Base-by-base conservation (phyloP, 2,329 filamentous ascomycete genomes). In the Huntiella savannae region DNA sequence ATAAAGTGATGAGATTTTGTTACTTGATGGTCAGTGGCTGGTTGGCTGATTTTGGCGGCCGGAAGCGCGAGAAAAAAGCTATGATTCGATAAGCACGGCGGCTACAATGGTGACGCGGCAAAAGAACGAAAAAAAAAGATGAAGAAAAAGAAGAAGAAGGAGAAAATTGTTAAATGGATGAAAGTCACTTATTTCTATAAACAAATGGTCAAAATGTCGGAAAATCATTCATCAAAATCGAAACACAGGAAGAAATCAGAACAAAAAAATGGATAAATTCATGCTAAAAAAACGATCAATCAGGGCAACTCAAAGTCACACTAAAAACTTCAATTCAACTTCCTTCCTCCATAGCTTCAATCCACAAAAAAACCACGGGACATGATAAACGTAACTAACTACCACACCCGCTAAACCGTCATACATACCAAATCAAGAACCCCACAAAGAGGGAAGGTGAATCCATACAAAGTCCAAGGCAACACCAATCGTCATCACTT, bases 221-320 rank as follows among this genome's bases (percentile, higher is more conserved):
- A n/a, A 36, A 36, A 36, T 15, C 12, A 36, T 15, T 11, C 34
- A 10, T 13, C 13, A 43, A 22, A 34, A 22, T 8, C 12, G 13
- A 16, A 45, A 22, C 10, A 33, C 22, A 45, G 33, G 38, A 13
- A 35, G 33, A 12, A 13, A 28, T 3, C 15, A 32, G 28, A 46
- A 32, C 8, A 40, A 34, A 46, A 17, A 22, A 35, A 34, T 41
- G 28, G n/a, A 46, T 40, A 40, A 40, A 16, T 36, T 36, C 12
- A n/a, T 36, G 15, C 15, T 36, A 33, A 15, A 46, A 15, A 28
- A 34, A 40, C 1, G 6, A 28, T 28, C 5, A 28, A 28, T 8
- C 22, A 28, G 22, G 22, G 22, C 22, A 28, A 19, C 8, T 28
- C 22, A 28, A 28, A 28, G 22, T 28, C 22, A 28, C 22, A 28